A percentile compares a stretch with the other conserved stretches of the same genome.
phyloP scores from a whole-genome alignment of 768 basidiomycete species.

The Tricholoma saponaceum region DNA sequence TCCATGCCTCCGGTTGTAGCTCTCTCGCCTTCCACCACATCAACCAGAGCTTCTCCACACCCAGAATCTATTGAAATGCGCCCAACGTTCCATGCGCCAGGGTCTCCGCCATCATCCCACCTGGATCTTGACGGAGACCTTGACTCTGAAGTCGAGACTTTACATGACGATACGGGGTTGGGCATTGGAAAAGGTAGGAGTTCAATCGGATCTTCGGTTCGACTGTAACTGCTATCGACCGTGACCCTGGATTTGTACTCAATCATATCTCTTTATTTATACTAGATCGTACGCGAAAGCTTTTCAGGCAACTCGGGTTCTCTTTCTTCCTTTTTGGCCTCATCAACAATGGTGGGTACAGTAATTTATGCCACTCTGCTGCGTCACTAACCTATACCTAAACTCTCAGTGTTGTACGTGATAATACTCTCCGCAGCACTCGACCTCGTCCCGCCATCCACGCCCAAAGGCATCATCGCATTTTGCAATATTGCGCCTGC shows the following conservation, averaged over 20 bases:
- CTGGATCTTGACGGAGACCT: neutral
- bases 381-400: neutral
- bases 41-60: neutral
- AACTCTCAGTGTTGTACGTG: conserved; percentile 76
- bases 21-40: neutral
- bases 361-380: neutral
- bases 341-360: conserved; percentile 76
- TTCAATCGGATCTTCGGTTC: neutral
- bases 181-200: conserved; percentile 1
- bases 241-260: neutral
- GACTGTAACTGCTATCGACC: neutral
- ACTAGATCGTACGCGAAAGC: conserved; percentile 13
- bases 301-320: conserved; percentile 36
- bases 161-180: neutral
- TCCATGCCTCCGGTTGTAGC: neutral
- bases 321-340: conserved; percentile 93
- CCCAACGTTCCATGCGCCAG: neutral
- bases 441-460: conserved; percentile 87
- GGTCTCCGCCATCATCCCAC: neutral
- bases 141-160: neutral
- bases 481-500: conserved; percentile 95
- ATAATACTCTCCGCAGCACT: conserved; percentile 95
- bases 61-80: neutral
- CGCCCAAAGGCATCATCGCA: conserved; percentile 91
- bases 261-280: neutral